Conservation (phyloP, 768 basidiomycete species). For the Boletus bicolor region DNA sequence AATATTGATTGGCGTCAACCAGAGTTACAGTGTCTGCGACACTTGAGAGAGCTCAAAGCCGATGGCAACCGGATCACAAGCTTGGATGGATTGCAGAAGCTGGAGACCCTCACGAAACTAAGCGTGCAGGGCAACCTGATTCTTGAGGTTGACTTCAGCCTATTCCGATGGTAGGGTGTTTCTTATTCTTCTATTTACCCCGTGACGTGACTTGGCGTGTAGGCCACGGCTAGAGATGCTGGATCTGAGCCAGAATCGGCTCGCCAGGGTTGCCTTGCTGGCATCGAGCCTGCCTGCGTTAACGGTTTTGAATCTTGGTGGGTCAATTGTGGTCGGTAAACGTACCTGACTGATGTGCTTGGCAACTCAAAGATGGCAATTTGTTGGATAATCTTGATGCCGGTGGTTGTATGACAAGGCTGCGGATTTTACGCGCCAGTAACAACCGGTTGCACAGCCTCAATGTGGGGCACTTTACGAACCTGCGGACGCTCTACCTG, state of each 20-base stretch:
- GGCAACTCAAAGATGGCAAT: constrained; percentile 63
- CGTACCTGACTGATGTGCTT: constrained; percentile 15
- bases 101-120: constrained; percentile 82
- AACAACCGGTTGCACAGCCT: constrained; percentile 73
- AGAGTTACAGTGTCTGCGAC: constrained; percentile 84
- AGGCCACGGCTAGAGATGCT: constrained; percentile 74
- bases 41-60: constrained; percentile 85
- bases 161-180: constrained; percentile 60
- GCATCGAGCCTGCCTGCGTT: constrained; percentile 54
- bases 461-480: constrained; percentile 58
- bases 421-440: constrained; percentile 85
- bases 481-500: constrained; percentile 86
- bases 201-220: constrained; percentile 9
- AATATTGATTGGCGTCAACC: constrained; percentile 16
- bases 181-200: constrained; percentile 5
- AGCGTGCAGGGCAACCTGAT: constrained; percentile 77
- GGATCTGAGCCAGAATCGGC: constrained; percentile 73
- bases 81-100: constrained; percentile 70
- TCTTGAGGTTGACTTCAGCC: constrained; percentile 52
- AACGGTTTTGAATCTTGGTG: constrained; percentile 80
- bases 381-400: constrained; percentile 51
- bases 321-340: constrained; percentile 34
- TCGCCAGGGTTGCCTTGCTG: constrained; percentile 59
- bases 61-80: constrained; percentile 78
- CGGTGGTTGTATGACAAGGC: constrained; percentile 54